Evolutionary conservation across 139 green algal genomes (phyloP).

Genomic region (Trebouxia sp.): DNA sequence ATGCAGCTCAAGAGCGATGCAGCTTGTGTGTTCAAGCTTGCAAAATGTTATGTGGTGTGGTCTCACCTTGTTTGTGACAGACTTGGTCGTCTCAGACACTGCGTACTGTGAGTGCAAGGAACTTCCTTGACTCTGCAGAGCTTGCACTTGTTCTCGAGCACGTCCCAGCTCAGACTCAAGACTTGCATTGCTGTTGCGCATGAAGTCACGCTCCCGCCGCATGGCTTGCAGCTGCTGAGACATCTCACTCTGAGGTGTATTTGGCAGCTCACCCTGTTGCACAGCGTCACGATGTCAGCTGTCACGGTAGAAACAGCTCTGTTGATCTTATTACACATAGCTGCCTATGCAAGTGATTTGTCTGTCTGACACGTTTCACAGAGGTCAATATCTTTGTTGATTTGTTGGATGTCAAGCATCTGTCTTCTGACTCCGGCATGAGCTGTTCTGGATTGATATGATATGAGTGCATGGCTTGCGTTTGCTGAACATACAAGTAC

Average conservation of each 20-base stretch:
- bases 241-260: not conserved
- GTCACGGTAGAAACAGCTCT: not conserved
- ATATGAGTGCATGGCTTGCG: no score
- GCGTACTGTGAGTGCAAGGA: conserved; percentile 21
- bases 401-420: no score
- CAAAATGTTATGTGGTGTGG: not conserved
- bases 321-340: not conserved
- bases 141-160: not conserved
- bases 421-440: no score
- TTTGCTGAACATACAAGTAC: no score
- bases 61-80: conserved; percentile 32
- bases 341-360: no score
- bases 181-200: conserved; percentile 14
- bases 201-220: conserved; percentile 7
- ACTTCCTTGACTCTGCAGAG: conserved; percentile 4
- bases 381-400: no score
- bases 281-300: not conserved
- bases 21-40: not conserved
- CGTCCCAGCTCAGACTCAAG: conserved; percentile 23
- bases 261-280: not conserved
- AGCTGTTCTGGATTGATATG: no score
- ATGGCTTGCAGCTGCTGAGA: conserved; percentile 10
- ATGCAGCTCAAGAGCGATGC: not conserved
- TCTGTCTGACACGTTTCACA: no score
- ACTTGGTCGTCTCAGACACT: conserved; percentile 32